Base-by-base conservation (phyloP, 2,329 filamentous ascomycete genomes). In the Aspergillus fumigatus region DNA sequence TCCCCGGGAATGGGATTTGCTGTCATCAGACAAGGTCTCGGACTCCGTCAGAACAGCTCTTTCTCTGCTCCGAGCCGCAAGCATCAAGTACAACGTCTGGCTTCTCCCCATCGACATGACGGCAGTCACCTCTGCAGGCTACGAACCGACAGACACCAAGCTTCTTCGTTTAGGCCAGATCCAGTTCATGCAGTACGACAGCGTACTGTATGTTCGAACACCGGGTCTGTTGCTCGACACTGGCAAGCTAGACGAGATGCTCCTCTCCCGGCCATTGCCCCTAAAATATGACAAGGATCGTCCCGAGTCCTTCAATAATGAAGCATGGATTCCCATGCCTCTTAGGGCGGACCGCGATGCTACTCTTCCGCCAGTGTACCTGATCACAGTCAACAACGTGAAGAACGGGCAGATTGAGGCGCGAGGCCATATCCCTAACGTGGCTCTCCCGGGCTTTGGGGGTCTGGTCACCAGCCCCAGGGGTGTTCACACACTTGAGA, bases 1-100 rank as follows among this genome's bases (percentile, higher is more conserved):
- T 59, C 77, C 77, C 7, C 66, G 72, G 55, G 73, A 75, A 58
- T 79, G 77, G 77, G 77, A 79, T 53, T 52, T 62, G 17, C 67
- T 66, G 62, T 62, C 62, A 27, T 56, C 61, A 2, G 59, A 60
- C 21, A 53, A 60, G 23, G 63, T 66, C 5, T 61, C 69, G 0
- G 62, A 68, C 32, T 60, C 65, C 1, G 63, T 75, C 50, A 59
- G 67, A 1, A 64, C 63, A 14, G 74, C 74, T 0, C 62, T 79
- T 23, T 68, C 69, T 1, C 65, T 74, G 27, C 69, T 79, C 35
- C 72, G 72, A 50, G 60, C 68, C 14, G 70, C 76, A 3, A 74
- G 74, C 52, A 67, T 71, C 9, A 67, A 73, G 52, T 73, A 77
- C 51, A 69, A 67, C 26, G 72, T 78, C 50, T 72, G 75, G 69